Evolutionary conservation across 306 rosid species (phyloP).

Genomic region (Sicyos edulis): DNA sequence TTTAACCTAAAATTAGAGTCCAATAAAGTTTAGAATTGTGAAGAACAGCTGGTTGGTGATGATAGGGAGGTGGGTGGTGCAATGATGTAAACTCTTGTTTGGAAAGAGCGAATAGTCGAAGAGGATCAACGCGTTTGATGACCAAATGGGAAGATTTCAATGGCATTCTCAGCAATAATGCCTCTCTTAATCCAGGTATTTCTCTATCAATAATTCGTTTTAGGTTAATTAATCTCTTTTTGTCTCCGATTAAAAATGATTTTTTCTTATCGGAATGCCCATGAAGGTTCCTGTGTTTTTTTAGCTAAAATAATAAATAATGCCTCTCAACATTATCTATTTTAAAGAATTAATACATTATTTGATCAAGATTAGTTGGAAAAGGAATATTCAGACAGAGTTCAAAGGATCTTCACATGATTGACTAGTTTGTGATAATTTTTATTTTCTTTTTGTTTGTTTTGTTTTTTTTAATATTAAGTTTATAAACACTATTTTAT

Average conservation of each 20-base stretch:
- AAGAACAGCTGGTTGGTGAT: neutral
- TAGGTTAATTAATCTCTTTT: neutral
- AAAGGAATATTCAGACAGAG: neutral
- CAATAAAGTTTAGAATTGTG: too few relatives aligned
- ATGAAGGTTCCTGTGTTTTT: neutral
- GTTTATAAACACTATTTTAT: too few relatives aligned
- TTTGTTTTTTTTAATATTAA: too few relatives aligned
- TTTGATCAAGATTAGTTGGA: neutral
- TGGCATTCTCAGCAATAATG: slow-evolving; percentile 69
- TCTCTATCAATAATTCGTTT: neutral
- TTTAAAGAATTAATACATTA: neutral
- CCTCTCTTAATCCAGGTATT: slow-evolving; percentile 79
- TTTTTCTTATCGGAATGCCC: neutral
- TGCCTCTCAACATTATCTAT: too few relatives aligned
- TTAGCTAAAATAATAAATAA: neutral
- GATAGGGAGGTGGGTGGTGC: slow-evolving; percentile 98
- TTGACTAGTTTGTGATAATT: neutral
- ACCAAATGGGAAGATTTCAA: slow-evolving; percentile 53
- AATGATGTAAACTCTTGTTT: slow-evolving; percentile 64
- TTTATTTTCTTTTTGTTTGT: too few relatives aligned
- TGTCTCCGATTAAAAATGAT: neutral
- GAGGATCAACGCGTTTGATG: slow-evolving; percentile 83
- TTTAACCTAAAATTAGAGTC: neutral
- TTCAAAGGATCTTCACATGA: neutral
- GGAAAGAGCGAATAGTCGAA: slow-evolving; percentile 60